phyloP scores from a whole-genome alignment of 2,329 filamentous ascomycete species.

The Cadophora luteo-olivacea region DNA sequence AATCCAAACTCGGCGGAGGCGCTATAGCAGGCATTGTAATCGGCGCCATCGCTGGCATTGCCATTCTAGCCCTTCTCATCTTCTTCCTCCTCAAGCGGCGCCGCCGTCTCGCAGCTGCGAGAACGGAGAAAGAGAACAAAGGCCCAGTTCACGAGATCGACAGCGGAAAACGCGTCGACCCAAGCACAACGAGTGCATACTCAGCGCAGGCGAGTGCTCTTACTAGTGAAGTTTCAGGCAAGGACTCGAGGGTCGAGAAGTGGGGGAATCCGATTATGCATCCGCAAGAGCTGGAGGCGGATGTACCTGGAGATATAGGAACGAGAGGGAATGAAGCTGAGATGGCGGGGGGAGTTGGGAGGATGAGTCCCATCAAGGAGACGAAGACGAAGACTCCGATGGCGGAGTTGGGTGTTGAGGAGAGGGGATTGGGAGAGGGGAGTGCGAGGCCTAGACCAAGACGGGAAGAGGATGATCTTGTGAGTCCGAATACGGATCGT shows the following conservation, averaged over 20 bases:
- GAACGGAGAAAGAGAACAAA: neutral
- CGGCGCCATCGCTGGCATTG: conserved; percentile 25
- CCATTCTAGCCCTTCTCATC: conserved; percentile 26
- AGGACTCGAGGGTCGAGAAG: conserved; percentile 36
- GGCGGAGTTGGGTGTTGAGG: conserved; percentile 26
- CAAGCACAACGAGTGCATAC: conserved; percentile 26
- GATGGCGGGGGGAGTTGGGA: conserved; percentile 18
- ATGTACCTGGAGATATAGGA: conserved; percentile 14
- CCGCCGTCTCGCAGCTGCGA: neutral
- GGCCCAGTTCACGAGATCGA: conserved; percentile 32
- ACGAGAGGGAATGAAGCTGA: neutral
- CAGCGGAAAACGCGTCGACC: conserved; percentile 22
- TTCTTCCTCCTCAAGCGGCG: conserved; percentile 29
- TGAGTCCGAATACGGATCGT: conserved; percentile 38
- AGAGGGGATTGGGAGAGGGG: conserved; percentile 26
- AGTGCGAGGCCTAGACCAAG: neutral
- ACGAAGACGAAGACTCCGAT: conserved; percentile 23
- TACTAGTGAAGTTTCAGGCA: conserved; percentile 31
- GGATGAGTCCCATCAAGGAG: conserved; percentile 23
- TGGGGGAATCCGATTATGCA: conserved; percentile 39
- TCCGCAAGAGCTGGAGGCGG: conserved; percentile 38
- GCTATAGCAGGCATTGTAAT: conserved; percentile 36
- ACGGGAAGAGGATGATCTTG: conserved; percentile 21
- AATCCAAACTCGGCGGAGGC: conserved; percentile 25
- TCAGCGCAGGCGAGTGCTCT: conserved; percentile 27